Base-by-base conservation (phyloP, 208 protist genomes). In the Wallacemonas sp. region DNA sequence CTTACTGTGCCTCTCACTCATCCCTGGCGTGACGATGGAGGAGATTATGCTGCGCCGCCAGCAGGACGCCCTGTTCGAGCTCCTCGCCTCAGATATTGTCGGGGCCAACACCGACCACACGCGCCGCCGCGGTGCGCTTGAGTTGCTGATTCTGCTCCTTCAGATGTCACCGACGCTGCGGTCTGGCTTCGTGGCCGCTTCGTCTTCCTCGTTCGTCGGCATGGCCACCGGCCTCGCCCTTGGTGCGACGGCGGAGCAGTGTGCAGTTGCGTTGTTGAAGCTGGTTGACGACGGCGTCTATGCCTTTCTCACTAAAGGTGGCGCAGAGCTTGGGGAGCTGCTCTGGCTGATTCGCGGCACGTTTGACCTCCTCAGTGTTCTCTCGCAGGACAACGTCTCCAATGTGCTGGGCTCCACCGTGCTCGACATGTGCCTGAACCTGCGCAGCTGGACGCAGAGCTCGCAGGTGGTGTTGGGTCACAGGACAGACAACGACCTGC, bases 401-500 rank as follows among this genome's bases (percentile, higher is more conserved):
- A 75, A 83, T 62, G 49, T 94, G 59, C 56, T 91, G 22, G 75
- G 85, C 42, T 73, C 74, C 19, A 79, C 78, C 56, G 58, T 90
- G 3, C 56, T 94, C 19, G 38, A 51, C 14, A 9, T 66, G 4
- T 94, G 88, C 58, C 71, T 87, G 17, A 22, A 71, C 17, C 89
- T 94, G 84, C 73, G 80, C 42, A 68, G 74, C 22, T 94, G 88
- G 88, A 71, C 58, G 47, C 74, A 72, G 45, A 79, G 76, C 61
- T 71, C 75, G 30, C 80, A 88, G 36, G 70, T 90, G 51, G 62
- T 85, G 21, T 51, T 91, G 15, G 84, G 82, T 26, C 80, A 86
- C 64, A 66, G 53, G 1, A 71, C 74, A 19, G 34, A 68, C 22
- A 68, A 22, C 44, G 39, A 54, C 33, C 53, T 64, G 12, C 31